These are phyloP conservation scores for Sphaerobolus stellatus DNA, from an alignment of 1,284 basidiomycete genomes.

Conservation along the genomic window DNA sequence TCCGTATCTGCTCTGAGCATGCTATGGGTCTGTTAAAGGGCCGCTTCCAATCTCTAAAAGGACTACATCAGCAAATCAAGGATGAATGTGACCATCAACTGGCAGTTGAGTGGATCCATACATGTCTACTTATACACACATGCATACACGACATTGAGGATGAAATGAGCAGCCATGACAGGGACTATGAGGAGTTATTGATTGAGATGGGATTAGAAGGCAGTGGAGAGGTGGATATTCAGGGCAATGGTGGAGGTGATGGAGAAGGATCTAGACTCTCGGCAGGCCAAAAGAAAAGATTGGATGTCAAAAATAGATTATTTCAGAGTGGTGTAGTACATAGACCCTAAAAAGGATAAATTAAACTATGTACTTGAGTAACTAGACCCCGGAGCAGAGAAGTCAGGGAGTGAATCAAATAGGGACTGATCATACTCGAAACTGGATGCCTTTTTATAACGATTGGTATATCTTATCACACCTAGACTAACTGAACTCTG, in stretches of 20 bases:
- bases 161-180: background rate
- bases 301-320: background rate
- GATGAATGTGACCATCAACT: background rate
- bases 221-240: background rate
- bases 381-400: background rate
- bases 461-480: no score
- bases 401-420: no score
- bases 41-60: background rate
- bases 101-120: background rate
- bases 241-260: background rate
- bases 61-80: slow-evolving; percentile 4
- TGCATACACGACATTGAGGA: background rate
- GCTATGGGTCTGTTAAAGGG: slow-evolving; percentile 3
- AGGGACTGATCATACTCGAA: no score
- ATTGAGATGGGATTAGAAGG: background rate
- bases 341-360: background rate
- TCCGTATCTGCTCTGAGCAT: slow-evolving; percentile 1
- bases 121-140: slow-evolving; percentile 5
- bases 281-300: background rate
- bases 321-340: background rate
- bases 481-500: no score
- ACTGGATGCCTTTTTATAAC: no score
- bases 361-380: background rate
- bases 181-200: no score
- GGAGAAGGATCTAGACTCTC: no score